phyloP scores from a whole-genome alignment of 2,329 filamentous ascomycete genomes.

The Mycosphaerella arachidis region DNA sequence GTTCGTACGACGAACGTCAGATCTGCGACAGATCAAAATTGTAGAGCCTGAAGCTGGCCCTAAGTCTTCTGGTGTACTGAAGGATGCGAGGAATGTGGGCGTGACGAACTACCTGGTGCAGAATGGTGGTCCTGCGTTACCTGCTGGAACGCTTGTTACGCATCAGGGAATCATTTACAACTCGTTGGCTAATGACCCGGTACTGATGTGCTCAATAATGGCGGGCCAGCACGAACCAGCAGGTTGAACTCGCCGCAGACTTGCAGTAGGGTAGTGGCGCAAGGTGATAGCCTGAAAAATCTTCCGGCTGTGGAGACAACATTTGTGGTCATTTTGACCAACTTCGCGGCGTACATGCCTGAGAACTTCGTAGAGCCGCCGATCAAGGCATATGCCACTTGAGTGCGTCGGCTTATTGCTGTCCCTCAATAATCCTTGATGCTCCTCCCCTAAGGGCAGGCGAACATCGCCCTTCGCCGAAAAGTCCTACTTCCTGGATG shows the following conservation, averaged over 20 bases:
- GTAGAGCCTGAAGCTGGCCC: constrained; percentile 48
- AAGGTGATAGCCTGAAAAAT: constrained; percentile 7
- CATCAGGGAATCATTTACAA: constrained; percentile 10
- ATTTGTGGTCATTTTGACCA: constrained; percentile 6
- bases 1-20: constrained; percentile 54
- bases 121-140: not conserved
- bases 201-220: constrained; percentile 6
- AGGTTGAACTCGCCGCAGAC: not conserved
- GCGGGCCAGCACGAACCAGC: not conserved
- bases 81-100: constrained; percentile 43
- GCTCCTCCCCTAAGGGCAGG: no score
- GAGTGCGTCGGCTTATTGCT: not conserved
- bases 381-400: constrained; percentile 4
- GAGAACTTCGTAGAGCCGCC: constrained; percentile 3
- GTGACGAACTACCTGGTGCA: constrained; percentile 33
- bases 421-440: no score
- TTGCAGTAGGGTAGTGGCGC: constrained; percentile 4
- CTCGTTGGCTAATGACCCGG: constrained; percentile 4
- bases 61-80: constrained; percentile 44
- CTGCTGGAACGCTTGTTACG: constrained; percentile 6
- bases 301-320: constrained; percentile 1
- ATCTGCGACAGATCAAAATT: constrained; percentile 48
- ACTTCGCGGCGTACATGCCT: constrained; percentile 7
- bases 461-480: no score
- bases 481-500: no score